Conservation (phyloP, 2,329 filamentous ascomycete genomes). For the Penicillium sp. region DNA sequence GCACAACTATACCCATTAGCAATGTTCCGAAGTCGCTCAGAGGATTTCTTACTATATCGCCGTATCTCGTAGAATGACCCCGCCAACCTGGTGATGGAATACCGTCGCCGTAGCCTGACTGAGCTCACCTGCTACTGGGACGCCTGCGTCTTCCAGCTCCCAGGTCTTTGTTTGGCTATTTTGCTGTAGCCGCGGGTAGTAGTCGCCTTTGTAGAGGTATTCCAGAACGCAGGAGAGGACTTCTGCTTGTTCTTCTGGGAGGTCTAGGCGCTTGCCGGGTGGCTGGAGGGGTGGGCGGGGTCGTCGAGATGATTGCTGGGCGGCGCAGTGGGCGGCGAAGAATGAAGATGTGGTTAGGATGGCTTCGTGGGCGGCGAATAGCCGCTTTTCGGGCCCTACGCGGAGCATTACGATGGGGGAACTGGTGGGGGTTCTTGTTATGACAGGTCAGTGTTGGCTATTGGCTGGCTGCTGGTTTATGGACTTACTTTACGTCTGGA, state of each 20-base stretch:
- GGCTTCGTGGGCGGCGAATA: conserved; percentile 91
- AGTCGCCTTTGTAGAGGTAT: conserved; percentile 92
- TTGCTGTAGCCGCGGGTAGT: conserved; percentile 79
- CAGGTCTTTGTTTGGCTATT: conserved; percentile 80
- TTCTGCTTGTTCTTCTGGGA: conserved; percentile 85
- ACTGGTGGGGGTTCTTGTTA: conserved; percentile 59
- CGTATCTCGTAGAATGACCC: conserved; percentile 80
- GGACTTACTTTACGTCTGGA: conserved; percentile 38
- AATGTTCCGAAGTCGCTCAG: background rate
- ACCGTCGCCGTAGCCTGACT: conserved; percentile 64
- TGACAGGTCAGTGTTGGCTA: too few species aligned
- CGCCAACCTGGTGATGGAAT: conserved; percentile 65
- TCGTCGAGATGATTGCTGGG: conserved; percentile 22
- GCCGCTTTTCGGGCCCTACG: conserved; percentile 77
- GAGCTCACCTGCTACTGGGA: background rate
- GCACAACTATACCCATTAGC: conserved; percentile 59
- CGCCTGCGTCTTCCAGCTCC: conserved; percentile 69
- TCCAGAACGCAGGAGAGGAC: conserved; percentile 89
- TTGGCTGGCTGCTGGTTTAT: background rate
- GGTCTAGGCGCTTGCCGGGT: conserved; percentile 69
- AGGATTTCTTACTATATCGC: conserved; percentile 67
- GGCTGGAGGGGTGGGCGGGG: conserved; percentile 11
- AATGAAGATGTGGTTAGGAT: conserved; percentile 77
- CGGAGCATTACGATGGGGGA: conserved; percentile 78
- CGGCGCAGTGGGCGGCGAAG: conserved; percentile 67